phyloP scores from a whole-genome alignment of 345 rosid species.

The rapeseed (Brassica napus) region DNA sequence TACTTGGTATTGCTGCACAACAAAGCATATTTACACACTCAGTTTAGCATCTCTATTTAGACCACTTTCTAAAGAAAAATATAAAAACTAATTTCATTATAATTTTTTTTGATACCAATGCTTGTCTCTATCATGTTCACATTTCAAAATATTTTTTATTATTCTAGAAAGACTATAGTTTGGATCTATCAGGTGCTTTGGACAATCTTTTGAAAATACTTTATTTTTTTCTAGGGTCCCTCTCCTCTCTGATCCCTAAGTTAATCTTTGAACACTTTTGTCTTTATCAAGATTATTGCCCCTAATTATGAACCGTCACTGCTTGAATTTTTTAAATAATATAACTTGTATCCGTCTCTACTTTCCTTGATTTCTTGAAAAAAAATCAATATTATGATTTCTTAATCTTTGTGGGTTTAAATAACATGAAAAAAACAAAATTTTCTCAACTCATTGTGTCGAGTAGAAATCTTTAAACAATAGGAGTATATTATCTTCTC shows the following conservation, averaged over 20 bases:
- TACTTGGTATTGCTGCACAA: constrained; percentile 40
- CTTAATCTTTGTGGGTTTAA: constrained; percentile 12
- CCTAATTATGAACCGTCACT: constrained; percentile 29
- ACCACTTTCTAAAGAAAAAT: constrained; percentile 18
- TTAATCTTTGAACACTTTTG: constrained; percentile 41
- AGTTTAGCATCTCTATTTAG: constrained; percentile 25
- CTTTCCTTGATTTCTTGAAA: constrained; percentile 39
- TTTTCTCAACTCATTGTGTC: background rate
- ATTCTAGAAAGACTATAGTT: constrained; percentile 12
- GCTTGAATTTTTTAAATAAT: background rate
- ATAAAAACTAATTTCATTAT: background rate
- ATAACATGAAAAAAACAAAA: background rate
- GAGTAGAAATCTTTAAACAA: background rate
- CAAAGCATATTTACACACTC: constrained; percentile 40
- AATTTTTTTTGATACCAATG: background rate
- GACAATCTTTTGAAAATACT: constrained; percentile 19
- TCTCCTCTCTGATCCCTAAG: constrained; percentile 42
- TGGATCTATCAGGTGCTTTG: constrained; percentile 36
- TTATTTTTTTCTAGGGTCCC: constrained; percentile 28
- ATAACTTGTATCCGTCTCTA: background rate
- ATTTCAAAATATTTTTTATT: constrained; percentile 2
- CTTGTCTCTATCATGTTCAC: constrained; percentile 38
- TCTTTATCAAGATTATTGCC: constrained; percentile 42
- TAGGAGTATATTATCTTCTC: background rate
- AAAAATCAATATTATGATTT: background rate